Conservation (phyloP, 768 basidiomycete species). For the Piloderma croceum region DNA sequence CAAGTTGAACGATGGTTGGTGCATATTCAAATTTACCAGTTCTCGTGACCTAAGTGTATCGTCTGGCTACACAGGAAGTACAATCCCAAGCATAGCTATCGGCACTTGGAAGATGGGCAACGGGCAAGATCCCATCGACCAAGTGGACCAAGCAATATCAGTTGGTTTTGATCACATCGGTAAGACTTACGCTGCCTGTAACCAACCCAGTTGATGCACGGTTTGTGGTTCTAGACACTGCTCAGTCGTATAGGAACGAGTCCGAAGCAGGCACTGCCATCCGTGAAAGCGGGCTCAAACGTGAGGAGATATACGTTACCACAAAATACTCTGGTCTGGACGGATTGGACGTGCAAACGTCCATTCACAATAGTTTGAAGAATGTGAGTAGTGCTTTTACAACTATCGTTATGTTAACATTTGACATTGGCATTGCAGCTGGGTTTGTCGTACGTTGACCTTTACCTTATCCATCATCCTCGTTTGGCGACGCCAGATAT, state of each 20-base stretch:
- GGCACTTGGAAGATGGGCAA: conserved; percentile 64
- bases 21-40: background rate
- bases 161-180: conserved; percentile 62
- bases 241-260: conserved; percentile 58
- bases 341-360: conserved; percentile 48
- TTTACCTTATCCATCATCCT: conserved; percentile 67
- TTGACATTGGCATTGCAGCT: conserved; percentile 34
- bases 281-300: conserved; percentile 49
- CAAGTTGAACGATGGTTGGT: conserved; percentile 53
- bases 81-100: conserved; percentile 49
- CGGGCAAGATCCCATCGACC: conserved; percentile 44
- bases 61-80: conserved; percentile 31
- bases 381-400: conserved; percentile 38
- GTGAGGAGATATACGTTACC: conserved; percentile 58
- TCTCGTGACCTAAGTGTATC: background rate
- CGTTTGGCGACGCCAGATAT: conserved; percentile 51
- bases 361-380: conserved; percentile 50
- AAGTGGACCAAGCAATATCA: conserved; percentile 57
- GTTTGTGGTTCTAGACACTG: conserved; percentile 43
- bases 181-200: conserved; percentile 21
- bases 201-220: background rate
- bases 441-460: conserved; percentile 58
- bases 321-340: conserved; percentile 56
- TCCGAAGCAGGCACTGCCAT: conserved; percentile 45
- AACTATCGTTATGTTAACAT: conserved; percentile 12